A percentile compares a stretch with the other conserved stretches of the same genome.
Conservation (phyloP, 2,329 filamentous ascomycete species). For the Monosporascus ibericus region DNA sequence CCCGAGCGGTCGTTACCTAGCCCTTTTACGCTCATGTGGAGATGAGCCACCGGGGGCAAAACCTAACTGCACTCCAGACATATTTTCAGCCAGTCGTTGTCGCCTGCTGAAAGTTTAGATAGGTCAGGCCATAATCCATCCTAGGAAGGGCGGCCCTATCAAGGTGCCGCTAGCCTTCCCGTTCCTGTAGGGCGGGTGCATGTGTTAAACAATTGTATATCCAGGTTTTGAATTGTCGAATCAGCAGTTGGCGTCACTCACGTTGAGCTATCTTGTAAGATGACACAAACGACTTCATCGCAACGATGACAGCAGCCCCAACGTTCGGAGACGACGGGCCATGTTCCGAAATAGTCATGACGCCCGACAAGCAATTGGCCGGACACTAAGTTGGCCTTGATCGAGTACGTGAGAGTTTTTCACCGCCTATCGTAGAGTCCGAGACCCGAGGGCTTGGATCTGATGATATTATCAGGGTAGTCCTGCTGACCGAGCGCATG, state of each 20-base stretch:
- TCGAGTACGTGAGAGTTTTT: not conserved
- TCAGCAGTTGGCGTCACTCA: conserved; percentile 11
- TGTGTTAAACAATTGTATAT: conserved; percentile 10
- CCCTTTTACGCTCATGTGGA: conserved; percentile 5
- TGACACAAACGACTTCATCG: not conserved
- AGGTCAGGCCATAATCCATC: conserved; percentile 5
- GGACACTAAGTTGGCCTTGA: too few relatives aligned
- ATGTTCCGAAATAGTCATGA: not conserved
- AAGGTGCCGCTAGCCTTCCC: conserved; percentile 12
- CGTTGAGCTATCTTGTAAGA: not conserved
- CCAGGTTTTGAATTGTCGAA: conserved; percentile 11
- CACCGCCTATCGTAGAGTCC: conserved; percentile 10
- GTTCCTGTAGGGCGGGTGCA: conserved; percentile 17
- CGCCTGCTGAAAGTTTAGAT: conserved; percentile 4
- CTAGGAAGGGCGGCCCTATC: conserved; percentile 11
- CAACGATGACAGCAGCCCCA: not conserved
- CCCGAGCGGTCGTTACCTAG: conserved; percentile 3
- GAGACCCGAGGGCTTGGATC: conserved; percentile 4
- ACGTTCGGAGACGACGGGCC: not conserved
- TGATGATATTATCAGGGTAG: conserved; percentile 1
- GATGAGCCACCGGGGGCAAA: not conserved
- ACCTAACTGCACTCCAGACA: conserved; percentile 10
- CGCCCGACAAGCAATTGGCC: not conserved
- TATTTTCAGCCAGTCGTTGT: conserved; percentile 13
- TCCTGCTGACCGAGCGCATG: not conserved